A percentile compares a stretch with the other conserved stretches of the same genome.
phyloP scores from a whole-genome alignment of 768 basidiomycete species.

The Termitomyces sp. region DNA sequence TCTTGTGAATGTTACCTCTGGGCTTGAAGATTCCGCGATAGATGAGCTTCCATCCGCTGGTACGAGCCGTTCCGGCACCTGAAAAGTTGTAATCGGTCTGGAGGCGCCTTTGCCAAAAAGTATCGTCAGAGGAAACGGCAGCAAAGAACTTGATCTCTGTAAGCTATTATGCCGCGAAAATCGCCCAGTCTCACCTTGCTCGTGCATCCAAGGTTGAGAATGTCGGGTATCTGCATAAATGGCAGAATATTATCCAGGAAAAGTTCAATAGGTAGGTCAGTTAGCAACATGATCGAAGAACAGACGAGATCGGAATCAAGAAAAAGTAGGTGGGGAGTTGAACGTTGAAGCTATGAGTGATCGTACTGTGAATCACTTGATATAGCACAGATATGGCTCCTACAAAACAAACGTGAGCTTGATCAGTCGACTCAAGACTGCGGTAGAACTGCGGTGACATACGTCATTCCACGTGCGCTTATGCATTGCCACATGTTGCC shows the following conservation, averaged over 20 bases:
- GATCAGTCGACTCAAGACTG: neutral
- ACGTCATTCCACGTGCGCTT: slow-evolving; percentile 5
- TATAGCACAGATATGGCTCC: neutral
- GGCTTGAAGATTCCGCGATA: slow-evolving; percentile 66
- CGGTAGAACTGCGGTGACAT: neutral
- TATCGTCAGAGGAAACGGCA: slow-evolving; percentile 61
- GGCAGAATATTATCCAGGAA: slow-evolving; percentile 72
- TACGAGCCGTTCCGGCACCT: slow-evolving; percentile 66
- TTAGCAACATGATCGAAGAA: slow-evolving; percentile 21
- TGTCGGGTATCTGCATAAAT: slow-evolving; percentile 46
- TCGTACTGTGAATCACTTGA: neutral
- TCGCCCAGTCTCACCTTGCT: slow-evolving; percentile 40
- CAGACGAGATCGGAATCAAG: neutral
- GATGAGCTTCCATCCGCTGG: slow-evolving; percentile 76
- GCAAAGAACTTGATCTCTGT: slow-evolving; percentile 47
- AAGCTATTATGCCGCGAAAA: neutral
- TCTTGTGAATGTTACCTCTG: slow-evolving; percentile 52
- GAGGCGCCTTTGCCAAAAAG: slow-evolving; percentile 74
- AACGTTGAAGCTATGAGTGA: too few species aligned
- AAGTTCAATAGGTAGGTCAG: slow-evolving; percentile 72
- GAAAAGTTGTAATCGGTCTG: slow-evolving; percentile 77
- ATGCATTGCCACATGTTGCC: neutral
- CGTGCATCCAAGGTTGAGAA: slow-evolving; percentile 58
- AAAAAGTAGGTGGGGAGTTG: neutral
- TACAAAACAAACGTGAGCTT: neutral